A percentile compares a stretch with the other conserved stretches of the same genome.
phyloP scores from a whole-genome alignment of 2,329 filamentous ascomycete species.

The Fusarium nelsonii region DNA sequence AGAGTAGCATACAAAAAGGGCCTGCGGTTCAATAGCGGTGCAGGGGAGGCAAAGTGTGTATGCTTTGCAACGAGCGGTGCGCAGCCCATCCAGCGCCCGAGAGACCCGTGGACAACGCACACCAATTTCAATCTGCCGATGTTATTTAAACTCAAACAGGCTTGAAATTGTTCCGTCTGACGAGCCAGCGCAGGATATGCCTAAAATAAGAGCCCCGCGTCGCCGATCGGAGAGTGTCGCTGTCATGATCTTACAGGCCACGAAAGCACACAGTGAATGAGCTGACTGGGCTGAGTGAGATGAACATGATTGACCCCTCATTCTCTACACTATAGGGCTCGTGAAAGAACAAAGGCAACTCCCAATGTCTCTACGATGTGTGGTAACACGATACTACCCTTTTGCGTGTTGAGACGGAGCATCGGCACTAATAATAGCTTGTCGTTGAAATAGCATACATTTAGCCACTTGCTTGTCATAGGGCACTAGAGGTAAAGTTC shows the following conservation, averaged over 20 bases:
- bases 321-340: no score
- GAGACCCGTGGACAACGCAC: background rate
- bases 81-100: no score
- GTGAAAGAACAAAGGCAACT: no score
- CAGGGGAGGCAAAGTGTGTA: no score
- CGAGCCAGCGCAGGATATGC: rapidly evolving
- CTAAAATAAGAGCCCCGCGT: background rate
- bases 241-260: background rate
- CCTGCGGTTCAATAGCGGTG: no score
- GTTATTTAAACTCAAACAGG: background rate
- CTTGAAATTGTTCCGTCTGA: background rate
- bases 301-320: background rate
- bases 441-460: background rate
- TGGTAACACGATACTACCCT: background rate
- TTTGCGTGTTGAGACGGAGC: background rate
- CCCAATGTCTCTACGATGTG: background rate
- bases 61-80: no score
- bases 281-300: background rate
- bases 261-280: background rate
- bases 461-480: background rate
- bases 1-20: no score
- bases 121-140: background rate
- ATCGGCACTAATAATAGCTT: background rate
- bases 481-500: no score
- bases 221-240: background rate